Conservation (phyloP, 2,329 filamentous ascomycete genomes). For the Chrysosporium keratinophilum region DNA sequence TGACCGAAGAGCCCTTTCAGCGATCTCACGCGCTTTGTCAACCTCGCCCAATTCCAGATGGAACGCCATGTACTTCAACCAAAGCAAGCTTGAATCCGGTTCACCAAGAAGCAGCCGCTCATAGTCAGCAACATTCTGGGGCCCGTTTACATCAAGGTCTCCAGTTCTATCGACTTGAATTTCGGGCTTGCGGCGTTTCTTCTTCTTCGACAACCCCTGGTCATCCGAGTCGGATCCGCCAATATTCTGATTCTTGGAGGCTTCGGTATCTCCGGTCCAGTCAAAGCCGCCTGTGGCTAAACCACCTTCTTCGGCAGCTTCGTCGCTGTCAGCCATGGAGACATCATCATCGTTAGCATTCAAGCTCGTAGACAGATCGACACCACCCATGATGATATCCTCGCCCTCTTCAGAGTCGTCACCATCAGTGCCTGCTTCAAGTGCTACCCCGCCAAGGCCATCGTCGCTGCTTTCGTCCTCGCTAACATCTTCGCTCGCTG, state of each 20-base stretch:
- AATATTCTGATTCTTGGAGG: conserved; percentile 23
- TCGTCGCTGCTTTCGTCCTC: conserved; percentile 29
- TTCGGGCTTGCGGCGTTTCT: conserved; percentile 63
- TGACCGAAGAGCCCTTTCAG: conserved; percentile 77
- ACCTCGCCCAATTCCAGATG: conserved; percentile 87
- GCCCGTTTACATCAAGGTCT: conserved; percentile 79
- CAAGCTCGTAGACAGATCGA: conserved; percentile 32
- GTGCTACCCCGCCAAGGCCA: conserved; percentile 27
- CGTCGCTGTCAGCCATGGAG: conserved; percentile 28
- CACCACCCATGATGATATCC: conserved; percentile 34
- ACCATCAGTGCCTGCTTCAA: conserved; percentile 27
- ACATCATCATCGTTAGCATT: conserved; percentile 40
- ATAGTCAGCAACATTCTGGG: conserved; percentile 82
- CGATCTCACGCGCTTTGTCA: conserved; percentile 76
- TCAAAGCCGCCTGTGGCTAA: conserved; percentile 71
- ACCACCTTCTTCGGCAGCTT: conserved; percentile 29
- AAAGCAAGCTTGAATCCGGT: conserved; percentile 84
- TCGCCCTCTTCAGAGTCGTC: conserved; percentile 29
- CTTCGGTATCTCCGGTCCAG: conserved; percentile 61
- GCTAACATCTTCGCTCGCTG: conserved; percentile 41
- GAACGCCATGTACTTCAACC: conserved; percentile 99
- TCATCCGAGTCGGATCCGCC: conserved; percentile 35
- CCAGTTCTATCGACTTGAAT: conserved; percentile 82
- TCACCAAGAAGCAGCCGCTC: conserved; percentile 86
- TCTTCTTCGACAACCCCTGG: conserved; percentile 45